Evolutionary conservation across 192 early-diverging fungal species (phyloP).

Genomic region (Piromyces finnis): DNA sequence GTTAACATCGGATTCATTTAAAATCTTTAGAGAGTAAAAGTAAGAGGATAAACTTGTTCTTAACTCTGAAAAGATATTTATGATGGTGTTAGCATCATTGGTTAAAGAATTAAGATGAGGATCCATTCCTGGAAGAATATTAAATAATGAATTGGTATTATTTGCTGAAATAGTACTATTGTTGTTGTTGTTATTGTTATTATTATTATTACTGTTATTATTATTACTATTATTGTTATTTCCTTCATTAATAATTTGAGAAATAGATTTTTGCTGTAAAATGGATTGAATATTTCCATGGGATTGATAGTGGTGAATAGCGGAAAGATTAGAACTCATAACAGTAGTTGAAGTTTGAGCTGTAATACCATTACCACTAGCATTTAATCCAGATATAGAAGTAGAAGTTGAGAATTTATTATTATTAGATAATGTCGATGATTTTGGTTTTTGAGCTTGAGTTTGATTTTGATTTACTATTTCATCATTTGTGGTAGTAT

Average conservation of each 20-base stretch:
- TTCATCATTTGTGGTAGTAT: not conserved
- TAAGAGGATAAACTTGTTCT: not conserved
- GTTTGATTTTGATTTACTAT: not conserved
- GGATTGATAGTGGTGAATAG: not conserved
- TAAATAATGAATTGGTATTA: not conserved
- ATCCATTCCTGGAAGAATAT: not conserved
- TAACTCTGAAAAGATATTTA: not conserved
- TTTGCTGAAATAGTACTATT: not conserved
- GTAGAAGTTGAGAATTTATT: not conserved
- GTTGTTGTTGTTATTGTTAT: not conserved
- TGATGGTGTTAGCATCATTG: not conserved
- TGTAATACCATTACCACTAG: not conserved
- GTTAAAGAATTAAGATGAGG: not conserved
- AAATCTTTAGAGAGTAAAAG: not conserved
- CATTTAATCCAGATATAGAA: not conserved
- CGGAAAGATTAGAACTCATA: not conserved
- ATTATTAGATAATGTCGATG: too few relatives aligned
- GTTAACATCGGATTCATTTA: not conserved
- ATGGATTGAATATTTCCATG: not conserved
- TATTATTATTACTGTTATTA: not conserved
- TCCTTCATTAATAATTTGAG: not conserved
- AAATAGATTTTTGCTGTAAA: not conserved
- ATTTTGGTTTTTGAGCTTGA: not conserved
- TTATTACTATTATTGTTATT: not conserved
- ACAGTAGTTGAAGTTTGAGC: not conserved